phyloP scores from a whole-genome alignment of 129 eudicot genomes.

The Gnaphalium uliginosum region DNA sequence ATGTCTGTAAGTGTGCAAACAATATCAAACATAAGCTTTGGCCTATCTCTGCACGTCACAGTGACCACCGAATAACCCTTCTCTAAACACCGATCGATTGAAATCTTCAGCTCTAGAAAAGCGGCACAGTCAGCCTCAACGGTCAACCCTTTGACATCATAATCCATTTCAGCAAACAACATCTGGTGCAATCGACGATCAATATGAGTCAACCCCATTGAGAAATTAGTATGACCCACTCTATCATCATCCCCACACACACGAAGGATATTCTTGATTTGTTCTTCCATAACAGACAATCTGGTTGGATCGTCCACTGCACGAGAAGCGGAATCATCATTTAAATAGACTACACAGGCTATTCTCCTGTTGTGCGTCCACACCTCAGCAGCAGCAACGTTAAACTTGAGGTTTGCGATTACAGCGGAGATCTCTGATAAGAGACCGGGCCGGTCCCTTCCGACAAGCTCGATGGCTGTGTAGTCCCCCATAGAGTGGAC shows the following conservation, averaged over 20 bases:
- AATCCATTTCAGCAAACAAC: constrained; percentile 89
- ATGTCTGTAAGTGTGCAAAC: constrained; percentile 96
- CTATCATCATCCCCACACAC: constrained; percentile 59
- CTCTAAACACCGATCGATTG: constrained; percentile 67
- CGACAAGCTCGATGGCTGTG: constrained; percentile 80
- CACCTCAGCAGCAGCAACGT: constrained; percentile 76
- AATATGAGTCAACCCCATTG: constrained; percentile 68
- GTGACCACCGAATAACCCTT: constrained; percentile 81
- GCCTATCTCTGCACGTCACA: constrained; percentile 73
- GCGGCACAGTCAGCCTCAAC: constrained; percentile 40
- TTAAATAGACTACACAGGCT: constrained; percentile 80
- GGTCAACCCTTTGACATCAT: constrained; percentile 46
- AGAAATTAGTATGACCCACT: constrained; percentile 56
- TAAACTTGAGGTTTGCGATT: constrained; percentile 66
- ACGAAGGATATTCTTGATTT: constrained; percentile 73
- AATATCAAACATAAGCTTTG: constrained; percentile 92
- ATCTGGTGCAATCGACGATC: constrained; percentile 94
- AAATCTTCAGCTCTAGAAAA: constrained; percentile 50
- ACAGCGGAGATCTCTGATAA: constrained; percentile 82
- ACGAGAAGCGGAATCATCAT: constrained; percentile 47
- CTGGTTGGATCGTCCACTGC: constrained; percentile 60
- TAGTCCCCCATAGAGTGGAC: constrained; percentile 66
- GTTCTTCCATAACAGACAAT: constrained; percentile 70
- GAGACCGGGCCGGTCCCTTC: constrained; percentile 92
- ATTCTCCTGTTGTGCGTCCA: constrained; percentile 83